Evolutionary conservation across 768 basidiomycete genomes (phyloP).

Genomic region (Leccinum uliginosum): DNA sequence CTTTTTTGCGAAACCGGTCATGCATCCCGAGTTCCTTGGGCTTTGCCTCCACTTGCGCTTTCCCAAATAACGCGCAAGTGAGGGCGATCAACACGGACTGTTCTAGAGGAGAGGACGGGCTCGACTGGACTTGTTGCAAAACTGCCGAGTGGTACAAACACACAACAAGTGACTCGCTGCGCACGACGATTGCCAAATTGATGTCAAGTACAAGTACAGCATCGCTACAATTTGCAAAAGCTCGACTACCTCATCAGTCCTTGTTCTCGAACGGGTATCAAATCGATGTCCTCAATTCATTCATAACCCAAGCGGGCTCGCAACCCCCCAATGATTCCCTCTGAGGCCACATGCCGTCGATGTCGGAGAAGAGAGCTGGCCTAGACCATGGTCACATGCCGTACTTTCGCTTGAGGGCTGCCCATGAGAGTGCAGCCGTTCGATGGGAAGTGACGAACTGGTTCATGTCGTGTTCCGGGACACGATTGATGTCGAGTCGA

Average conservation of each 20-base stretch:
- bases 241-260: constrained; percentile 16
- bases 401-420: constrained; percentile 70
- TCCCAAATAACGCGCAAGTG: neutral
- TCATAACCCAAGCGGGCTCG: neutral
- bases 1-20: neutral
- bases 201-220: constrained; percentile 21
- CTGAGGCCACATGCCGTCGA: constrained; percentile 1
- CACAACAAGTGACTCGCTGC: neutral
- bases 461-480: constrained; percentile 83
- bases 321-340: neutral
- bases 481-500: constrained; percentile 78
- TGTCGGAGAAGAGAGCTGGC: neutral
- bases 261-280: constrained; percentile 19
- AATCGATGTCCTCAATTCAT: constrained; percentile 19
- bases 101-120: constrained; percentile 5
- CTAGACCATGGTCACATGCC: constrained; percentile 39
- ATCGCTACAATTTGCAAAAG: constrained; percentile 16
- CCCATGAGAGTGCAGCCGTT: constrained; percentile 68
- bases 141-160: neutral
- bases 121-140: neutral
- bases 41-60: neutral
- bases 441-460: constrained; percentile 59
- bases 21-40: constrained; percentile 13
- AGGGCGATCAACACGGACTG: constrained; percentile 3
- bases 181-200: constrained; percentile 13